Evolutionary conservation across 352 stramenopile genomes (phyloP).

Genomic region (Globisporangium megalacanthum): DNA sequence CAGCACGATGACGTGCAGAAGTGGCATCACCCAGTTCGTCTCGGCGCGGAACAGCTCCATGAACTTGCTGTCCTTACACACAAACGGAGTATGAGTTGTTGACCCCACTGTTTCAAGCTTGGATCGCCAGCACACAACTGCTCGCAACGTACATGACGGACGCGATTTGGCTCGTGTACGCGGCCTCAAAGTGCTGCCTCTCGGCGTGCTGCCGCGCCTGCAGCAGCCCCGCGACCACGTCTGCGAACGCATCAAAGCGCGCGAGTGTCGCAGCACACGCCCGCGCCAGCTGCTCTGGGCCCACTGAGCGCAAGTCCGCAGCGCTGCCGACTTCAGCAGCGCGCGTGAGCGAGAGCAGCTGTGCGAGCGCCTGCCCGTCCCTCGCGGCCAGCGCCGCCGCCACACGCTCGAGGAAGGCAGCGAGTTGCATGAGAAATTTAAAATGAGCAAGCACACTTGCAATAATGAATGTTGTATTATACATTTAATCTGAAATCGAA

Average conservation of each 20-base stretch:
- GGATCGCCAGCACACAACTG: not conserved
- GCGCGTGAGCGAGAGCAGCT: constrained; percentile 42
- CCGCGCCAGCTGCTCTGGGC: constrained; percentile 42
- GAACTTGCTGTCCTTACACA: constrained; percentile 52
- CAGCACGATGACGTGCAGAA: constrained; percentile 75
- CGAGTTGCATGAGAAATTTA: constrained; percentile 40
- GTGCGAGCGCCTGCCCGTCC: constrained; percentile 43
- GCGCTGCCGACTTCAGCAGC: constrained; percentile 22
- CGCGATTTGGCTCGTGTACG: constrained; percentile 61
- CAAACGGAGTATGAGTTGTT: not conserved
- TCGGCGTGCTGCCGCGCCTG: constrained; percentile 58
- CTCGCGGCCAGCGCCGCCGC: constrained; percentile 37
- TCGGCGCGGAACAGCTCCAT: constrained; percentile 82
- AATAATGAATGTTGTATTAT: too few species aligned
- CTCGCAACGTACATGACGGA: constrained; percentile 49
- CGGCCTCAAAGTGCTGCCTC: constrained; percentile 35
- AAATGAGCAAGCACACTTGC: too few species aligned
- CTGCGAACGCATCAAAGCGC: constrained; percentile 44
- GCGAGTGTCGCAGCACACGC: constrained; percentile 49
- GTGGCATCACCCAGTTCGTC: constrained; percentile 83
- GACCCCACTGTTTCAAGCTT: too few species aligned
- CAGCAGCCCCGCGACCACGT: constrained; percentile 59
- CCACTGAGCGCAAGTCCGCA: constrained; percentile 26
- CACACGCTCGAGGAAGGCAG: constrained; percentile 57
- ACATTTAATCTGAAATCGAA: too few species aligned